phyloP scores from a whole-genome alignment of 495 filamentous ascomycete genomes.

The Gamarada debralockiae region DNA sequence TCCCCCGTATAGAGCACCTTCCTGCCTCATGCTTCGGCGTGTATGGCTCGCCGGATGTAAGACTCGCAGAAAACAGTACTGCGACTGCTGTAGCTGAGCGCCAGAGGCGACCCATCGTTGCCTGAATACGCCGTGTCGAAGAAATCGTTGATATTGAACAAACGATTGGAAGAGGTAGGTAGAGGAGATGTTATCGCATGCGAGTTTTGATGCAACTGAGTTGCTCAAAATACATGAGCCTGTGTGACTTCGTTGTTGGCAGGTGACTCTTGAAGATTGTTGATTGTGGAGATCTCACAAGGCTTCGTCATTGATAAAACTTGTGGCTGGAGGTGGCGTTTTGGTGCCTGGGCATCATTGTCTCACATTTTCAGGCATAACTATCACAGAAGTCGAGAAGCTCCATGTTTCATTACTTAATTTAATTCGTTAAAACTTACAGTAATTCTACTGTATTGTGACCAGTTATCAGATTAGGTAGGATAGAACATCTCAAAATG shows the following conservation, averaged over 20 bases:
- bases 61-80: constrained; percentile 10
- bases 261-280: background rate
- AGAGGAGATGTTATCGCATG: background rate
- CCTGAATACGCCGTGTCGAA: background rate
- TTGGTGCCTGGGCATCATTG: background rate
- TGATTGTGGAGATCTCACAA: no score
- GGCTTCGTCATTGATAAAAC: background rate
- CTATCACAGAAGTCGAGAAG: no score
- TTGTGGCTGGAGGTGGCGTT: background rate
- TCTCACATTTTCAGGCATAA: no score
- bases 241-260: background rate
- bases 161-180: background rate
- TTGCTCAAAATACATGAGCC: no score
- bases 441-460: no score
- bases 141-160: background rate
- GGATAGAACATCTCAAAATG: no score
- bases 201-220: no score
- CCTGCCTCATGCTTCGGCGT: constrained; percentile 78
- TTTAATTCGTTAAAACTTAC: no score
- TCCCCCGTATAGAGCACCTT: constrained; percentile 84
- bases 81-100: constrained; percentile 10
- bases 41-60: constrained; percentile 24
- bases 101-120: constrained; percentile 20
- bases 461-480: no score
- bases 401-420: no score